Percentiles rank a stretch among this genome's conserved stretches.
phyloP scores from a whole-genome alignment of 352 stramenopile genomes.

The Phytophthora syringae region DNA sequence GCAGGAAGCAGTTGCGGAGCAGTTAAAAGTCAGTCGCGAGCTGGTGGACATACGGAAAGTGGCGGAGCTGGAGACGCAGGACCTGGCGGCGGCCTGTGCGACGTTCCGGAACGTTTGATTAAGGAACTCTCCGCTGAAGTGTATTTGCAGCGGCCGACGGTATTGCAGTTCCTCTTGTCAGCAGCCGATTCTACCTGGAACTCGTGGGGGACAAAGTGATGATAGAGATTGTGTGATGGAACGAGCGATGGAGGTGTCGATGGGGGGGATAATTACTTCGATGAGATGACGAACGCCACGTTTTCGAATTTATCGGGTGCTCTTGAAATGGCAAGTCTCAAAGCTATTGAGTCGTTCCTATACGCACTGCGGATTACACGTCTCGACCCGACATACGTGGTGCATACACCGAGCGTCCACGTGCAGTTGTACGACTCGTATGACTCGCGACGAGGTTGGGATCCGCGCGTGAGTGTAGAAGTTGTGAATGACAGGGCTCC shows the following conservation, averaged over 20 bases:
- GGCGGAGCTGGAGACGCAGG: constrained; percentile 27
- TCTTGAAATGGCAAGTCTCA: constrained; percentile 63
- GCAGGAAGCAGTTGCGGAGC: not conserved
- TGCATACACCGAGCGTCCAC: constrained; percentile 31
- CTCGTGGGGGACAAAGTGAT: not conserved
- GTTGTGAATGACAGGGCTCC: not conserved
- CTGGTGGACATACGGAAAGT: constrained; percentile 6
- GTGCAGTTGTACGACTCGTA: constrained; percentile 36
- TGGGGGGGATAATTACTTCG: constrained; percentile 83
- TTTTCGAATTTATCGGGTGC: constrained; percentile 55
- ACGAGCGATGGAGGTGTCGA: constrained; percentile 34
- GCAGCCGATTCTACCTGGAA: constrained; percentile 56
- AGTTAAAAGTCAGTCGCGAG: not conserved
- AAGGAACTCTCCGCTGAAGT: constrained; percentile 66
- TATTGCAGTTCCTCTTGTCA: constrained; percentile 69
- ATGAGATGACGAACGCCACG: constrained; percentile 48
- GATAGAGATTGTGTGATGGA: constrained; percentile 16
- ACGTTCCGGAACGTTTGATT: constrained; percentile 62
- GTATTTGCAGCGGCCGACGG: constrained; percentile 67
- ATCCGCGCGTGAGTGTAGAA: constrained; percentile 39
- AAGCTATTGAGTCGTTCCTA: constrained; percentile 68
- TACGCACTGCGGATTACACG: constrained; percentile 46
- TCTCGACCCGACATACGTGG: constrained; percentile 55
- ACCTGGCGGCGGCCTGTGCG: constrained; percentile 60
- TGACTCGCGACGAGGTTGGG: constrained; percentile 40